A percentile compares a stretch with the other conserved stretches of the same genome.
Conservation (phyloP, 2,329 filamentous ascomycete species). For the Ceratocystis colombiana region DNA sequence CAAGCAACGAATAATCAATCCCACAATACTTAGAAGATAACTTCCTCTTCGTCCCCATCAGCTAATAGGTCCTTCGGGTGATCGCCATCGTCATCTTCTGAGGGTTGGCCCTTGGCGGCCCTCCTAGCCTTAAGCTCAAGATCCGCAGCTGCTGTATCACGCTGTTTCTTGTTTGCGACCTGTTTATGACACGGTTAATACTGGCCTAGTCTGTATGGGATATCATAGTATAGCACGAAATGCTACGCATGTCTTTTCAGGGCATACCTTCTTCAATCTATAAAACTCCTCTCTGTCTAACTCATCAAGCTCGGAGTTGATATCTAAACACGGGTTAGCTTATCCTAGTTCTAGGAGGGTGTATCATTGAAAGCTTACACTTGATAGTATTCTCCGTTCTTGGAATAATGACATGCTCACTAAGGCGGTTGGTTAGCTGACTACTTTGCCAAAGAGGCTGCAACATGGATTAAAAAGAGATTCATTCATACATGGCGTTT, state of each 20-base stretch:
- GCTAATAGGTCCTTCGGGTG: constrained; percentile 57
- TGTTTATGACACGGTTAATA: constrained; percentile 26
- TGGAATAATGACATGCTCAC: constrained; percentile 91
- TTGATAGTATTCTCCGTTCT: constrained; percentile 99
- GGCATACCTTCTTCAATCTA: constrained; percentile 68
- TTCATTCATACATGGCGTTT: constrained; percentile 65
- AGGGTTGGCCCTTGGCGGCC: constrained; percentile 37
- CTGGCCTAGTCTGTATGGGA: no score
- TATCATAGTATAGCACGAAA: no score
- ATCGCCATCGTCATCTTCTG: constrained; percentile 36
- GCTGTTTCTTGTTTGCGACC: constrained; percentile 73
- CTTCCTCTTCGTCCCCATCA: constrained; percentile 68
- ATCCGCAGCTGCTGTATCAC: constrained; percentile 61
- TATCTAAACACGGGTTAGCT: constrained; percentile 46
- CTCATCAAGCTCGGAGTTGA: constrained; percentile 97
- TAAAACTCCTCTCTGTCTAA: constrained; percentile 98
- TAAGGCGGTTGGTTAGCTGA: constrained; percentile 42
- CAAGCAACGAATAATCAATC: not conserved
- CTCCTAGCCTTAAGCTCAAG: constrained; percentile 67
- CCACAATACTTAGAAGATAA: constrained; percentile 57
- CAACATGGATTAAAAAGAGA: not conserved
- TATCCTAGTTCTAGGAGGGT: not conserved
- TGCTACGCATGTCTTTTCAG: no score
- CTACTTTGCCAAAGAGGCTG: constrained; percentile 32
- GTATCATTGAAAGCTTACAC: constrained; percentile 45